Conservation (phyloP, 345 rosid species). For the Physaria fendleri region DNA sequence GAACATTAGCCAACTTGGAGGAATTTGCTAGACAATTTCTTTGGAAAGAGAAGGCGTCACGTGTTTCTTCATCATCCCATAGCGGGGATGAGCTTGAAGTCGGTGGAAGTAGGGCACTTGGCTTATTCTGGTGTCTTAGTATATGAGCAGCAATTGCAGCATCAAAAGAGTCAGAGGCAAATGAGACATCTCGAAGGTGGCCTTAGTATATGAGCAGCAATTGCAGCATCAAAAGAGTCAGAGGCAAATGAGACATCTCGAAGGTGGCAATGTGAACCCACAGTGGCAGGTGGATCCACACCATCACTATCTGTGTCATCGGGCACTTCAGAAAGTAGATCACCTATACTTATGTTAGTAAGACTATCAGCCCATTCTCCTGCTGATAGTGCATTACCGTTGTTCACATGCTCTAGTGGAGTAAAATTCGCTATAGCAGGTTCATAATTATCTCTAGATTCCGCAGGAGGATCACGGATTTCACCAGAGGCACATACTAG, state of each 20-base stretch:
- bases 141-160: constrained; percentile 98
- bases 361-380: constrained; percentile 97
- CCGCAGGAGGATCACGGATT: constrained; percentile 24
- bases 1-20: constrained; percentile 24
- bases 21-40: constrained; percentile 38
- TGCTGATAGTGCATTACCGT: constrained; percentile 44
- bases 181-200: constrained; percentile 61
- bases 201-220: constrained; percentile 87
- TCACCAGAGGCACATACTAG: constrained; percentile 30
- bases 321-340: constrained; percentile 72
- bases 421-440: constrained; percentile 24
- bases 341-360: constrained; percentile 86
- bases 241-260: constrained; percentile 68
- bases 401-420: constrained; percentile 29
- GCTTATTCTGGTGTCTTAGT: constrained; percentile 64
- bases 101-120: constrained; percentile 32
- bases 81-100: constrained; percentile 54
- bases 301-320: constrained; percentile 36
- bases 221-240: constrained; percentile 97
- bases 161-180: constrained; percentile 94
- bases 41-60: constrained; percentile 90
- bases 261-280: constrained; percentile 45
- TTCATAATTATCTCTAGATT: constrained; percentile 18
- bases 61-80: constrained; percentile 98
- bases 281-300: constrained; percentile 35